Evolutionary conservation across 192 early-diverging fungal genomes (phyloP), one percentile per base, ranked within the genome.

Genomic region (Coemansia sp.): DNA sequence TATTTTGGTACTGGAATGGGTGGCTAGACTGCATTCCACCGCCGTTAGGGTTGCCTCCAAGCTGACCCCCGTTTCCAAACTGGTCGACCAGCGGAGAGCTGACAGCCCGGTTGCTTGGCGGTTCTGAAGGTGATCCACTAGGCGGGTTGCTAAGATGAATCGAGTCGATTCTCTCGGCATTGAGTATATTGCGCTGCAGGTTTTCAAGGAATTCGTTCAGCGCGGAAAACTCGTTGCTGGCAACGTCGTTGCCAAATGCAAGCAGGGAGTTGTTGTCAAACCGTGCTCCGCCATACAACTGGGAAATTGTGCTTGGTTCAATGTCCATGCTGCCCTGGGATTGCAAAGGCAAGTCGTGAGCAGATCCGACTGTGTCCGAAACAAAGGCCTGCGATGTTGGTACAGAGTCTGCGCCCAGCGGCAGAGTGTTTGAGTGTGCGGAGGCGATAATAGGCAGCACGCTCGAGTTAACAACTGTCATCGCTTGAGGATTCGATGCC

Each of bases 151-250:
- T 74, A 33, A 59, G 53, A 41, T 57, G 67, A 11, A 52, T 23
- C 5, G 62, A 5, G 26, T 71, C 80, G 5, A 66, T 18, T 23
- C 60, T 60, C 33, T 81, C 73, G 20, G 61, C 36, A 36, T 65
- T 53, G 52, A 62, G 65, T 44, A 71, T 44, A 16, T 68, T 68
- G 48, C 80, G 80, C 80, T 77, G 76, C 66, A 83, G 61, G 69
- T 61, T 72, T 41, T 72, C 69, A 4, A 77, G 69, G 23, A 85
- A 79, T 63, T 82, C 76, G 49, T 71, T 72, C 18, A 81, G 61
- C 21, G 81, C 76, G 4, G 69, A 68, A 44, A 73, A 77, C 59
- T 84, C 77, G 51, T 77, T 72, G 45, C 74, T 76, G 41, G 76
- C 77, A 43, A 83, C 66, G 46, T 80, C 71, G 53, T 75, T 69